Evolutionary conservation across 2,329 filamentous ascomycete genomes (phyloP).

Genomic region (Fusarium setosum): DNA sequence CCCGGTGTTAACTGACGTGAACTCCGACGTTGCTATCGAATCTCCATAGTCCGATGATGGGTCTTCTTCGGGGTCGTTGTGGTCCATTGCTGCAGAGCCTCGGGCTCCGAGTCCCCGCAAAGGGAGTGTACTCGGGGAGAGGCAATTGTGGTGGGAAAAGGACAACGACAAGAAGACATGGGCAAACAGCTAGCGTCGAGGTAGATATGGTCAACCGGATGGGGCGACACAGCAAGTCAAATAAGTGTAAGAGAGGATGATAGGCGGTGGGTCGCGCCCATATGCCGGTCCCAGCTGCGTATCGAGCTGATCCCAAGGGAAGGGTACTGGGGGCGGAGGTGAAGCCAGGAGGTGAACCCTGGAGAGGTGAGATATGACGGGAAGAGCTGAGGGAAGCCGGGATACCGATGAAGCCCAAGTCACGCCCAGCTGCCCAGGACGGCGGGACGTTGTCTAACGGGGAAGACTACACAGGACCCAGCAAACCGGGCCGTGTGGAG

Average conservation of each 20-base stretch:
- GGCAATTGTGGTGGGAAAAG: slow-evolving; percentile 14
- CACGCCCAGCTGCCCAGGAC: slow-evolving; percentile 12
- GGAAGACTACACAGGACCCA: slow-evolving; percentile 14
- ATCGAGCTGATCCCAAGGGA: slow-evolving; percentile 31
- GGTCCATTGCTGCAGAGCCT: slow-evolving; percentile 36
- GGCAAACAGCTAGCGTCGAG: slow-evolving; percentile 9
- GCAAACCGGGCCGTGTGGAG: slow-evolving; percentile 38
- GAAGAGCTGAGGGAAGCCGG: slow-evolving; percentile 7
- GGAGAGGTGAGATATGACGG: slow-evolving; percentile 19
- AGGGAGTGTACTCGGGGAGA: slow-evolving; percentile 17
- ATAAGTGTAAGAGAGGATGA: slow-evolving; percentile 6
- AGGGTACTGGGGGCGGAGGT: slow-evolving; percentile 28
- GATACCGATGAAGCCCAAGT: slow-evolving; percentile 8
- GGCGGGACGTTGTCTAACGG: slow-evolving; percentile 24
- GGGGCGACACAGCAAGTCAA: slow-evolving; percentile 10
- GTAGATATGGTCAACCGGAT: slow-evolving; percentile 9
- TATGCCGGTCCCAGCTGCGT: slow-evolving; percentile 34
- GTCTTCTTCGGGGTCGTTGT: slow-evolving; percentile 42
- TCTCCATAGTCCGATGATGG: slow-evolving; percentile 54
- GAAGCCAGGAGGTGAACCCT: slow-evolving; percentile 12
- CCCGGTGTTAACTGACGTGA: slow-evolving; percentile 53
- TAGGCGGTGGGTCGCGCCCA: slow-evolving; percentile 27
- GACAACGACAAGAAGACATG: slow-evolving; percentile 33
- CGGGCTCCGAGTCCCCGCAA: slow-evolving; percentile 5
- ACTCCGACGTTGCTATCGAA: slow-evolving; percentile 52